phyloP scores from a whole-genome alignment of 2,329 filamentous ascomycete species.

The Hypoxylon sp. region DNA sequence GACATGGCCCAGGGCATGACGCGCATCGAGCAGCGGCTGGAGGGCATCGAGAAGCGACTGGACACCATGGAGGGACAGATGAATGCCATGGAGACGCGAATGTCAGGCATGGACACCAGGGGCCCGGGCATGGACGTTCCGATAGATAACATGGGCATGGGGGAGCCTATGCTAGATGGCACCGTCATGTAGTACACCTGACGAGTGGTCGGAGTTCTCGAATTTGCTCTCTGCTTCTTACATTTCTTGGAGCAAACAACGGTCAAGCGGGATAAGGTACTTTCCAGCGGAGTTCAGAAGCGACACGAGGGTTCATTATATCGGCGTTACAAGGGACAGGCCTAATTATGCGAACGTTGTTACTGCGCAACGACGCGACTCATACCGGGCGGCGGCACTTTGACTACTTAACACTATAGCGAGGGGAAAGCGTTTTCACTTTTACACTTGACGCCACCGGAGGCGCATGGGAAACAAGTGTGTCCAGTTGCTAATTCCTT shows the following conservation, averaged over 20 bases:
- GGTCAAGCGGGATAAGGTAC: not conserved
- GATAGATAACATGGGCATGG: constrained; percentile 52
- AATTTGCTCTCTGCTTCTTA: too few species aligned
- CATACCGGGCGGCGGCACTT: constrained; percentile 21
- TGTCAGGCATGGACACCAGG: constrained; percentile 50
- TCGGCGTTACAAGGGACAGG: constrained; percentile 26
- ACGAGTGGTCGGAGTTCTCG: too few species aligned
- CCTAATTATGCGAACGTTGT: constrained; percentile 19
- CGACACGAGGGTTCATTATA: constrained; percentile 7
- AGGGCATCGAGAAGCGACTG: constrained; percentile 63
- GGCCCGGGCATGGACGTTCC: constrained; percentile 49
- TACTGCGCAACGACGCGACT: constrained; percentile 22
- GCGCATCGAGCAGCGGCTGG: constrained; percentile 59
- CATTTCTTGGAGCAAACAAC: not conserved
- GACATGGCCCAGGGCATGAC: constrained; percentile 62
- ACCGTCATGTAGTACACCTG: constrained; percentile 47
- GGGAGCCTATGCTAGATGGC: constrained; percentile 47
- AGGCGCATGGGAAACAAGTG: constrained; percentile 34
- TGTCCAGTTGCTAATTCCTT: constrained; percentile 25
- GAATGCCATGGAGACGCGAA: constrained; percentile 48
- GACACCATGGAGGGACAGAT: constrained; percentile 58
- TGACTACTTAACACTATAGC: constrained; percentile 11
- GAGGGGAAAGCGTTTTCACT: constrained; percentile 15
- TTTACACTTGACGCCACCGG: constrained; percentile 14
- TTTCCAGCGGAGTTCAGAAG: not conserved